Percentiles rank a stretch among this genome's conserved stretches.
Evolutionary conservation across 2,329 filamentous ascomycete species (phyloP).

Genomic region (Penicillium sp.): DNA sequence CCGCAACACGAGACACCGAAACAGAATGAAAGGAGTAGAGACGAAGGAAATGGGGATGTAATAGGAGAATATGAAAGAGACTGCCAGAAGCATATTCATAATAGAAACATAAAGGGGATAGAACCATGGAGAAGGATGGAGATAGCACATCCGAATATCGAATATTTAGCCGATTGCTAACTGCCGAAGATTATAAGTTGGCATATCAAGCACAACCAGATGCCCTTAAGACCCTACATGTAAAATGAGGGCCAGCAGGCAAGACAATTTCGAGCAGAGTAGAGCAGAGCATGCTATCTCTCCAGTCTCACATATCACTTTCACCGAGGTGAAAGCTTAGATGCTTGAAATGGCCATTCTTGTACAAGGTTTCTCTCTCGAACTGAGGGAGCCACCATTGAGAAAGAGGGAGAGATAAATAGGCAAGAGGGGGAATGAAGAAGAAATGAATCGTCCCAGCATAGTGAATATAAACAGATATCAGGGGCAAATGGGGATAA

Average conservation of each 20-base stretch:
- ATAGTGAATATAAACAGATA: conserved; percentile 18
- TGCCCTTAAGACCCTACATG: background rate
- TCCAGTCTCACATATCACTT: background rate
- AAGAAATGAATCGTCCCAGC: conserved; percentile 15
- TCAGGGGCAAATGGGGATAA: conserved; percentile 11
- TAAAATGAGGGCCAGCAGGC: background rate
- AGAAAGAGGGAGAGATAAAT: background rate
- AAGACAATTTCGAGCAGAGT: background rate
- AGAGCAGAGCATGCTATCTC: background rate
- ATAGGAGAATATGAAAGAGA: background rate
- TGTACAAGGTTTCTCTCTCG: conserved; percentile 26
- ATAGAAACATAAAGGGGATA: conserved; percentile 7
- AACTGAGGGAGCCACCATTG: conserved; percentile 11
- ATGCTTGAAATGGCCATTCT: conserved; percentile 19
- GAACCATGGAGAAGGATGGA: conserved; percentile 5
- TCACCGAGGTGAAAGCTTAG: background rate
- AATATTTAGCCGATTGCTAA: background rate
- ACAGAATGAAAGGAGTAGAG: conserved; percentile 3
- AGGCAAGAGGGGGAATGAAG: conserved; percentile 8
- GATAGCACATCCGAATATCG: background rate
- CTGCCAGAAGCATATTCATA: conserved; percentile 7
- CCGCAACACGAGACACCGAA: conserved; percentile 21
- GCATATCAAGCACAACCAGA: background rate
- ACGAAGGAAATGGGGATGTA: background rate
- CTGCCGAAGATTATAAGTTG: background rate